Evolutionary conservation across 2,329 filamentous ascomycete genomes (phyloP), one percentile per base, ranked within the genome.

Genomic region (Ophiostoma fasciatum): DNA sequence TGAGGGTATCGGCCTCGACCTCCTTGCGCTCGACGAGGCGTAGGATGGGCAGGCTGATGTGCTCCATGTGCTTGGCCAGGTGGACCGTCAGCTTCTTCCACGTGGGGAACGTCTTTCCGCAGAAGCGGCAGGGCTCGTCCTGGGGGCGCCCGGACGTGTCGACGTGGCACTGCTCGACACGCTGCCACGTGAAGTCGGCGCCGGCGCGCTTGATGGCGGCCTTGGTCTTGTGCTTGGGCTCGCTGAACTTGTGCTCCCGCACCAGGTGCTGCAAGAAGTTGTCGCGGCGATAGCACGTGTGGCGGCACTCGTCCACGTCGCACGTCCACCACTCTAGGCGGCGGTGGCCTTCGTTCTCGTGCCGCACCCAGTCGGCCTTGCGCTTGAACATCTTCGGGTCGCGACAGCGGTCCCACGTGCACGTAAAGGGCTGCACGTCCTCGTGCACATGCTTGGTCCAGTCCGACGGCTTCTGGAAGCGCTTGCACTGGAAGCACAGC

Each of bases 381-480:
- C 85, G 74, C 58, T 94, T 94, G 64, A 94, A 94, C 25, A 83
- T 85, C 56, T 92, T 93, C 14, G 82, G 76, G 32, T 93, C 84
- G 8, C 71, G 70, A 51, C 87, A 94, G 34, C 74, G 68, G 3
- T 80, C 74, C 61, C 88, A 94, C 0, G 85, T 94, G 57, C 87
- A 94, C 4, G 83, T 92, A 47, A 94, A 94, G 0, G 87, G 87
- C 51, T 90, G 82, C 1, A 94, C 74, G 52, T 94, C 87, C 56
- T 94, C 87, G 48, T 93, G 83, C 1, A 94, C 82, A 50, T 94
- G 87, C 54, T 94, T 94, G 2, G 85, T 93, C 87, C 87, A 94
- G 56, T 94, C 87, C 0, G 85, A 94, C 13, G 85, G 87, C 55
- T 94, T 94, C 48, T 78, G 73, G 48, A 90, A 85, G 48, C 76